phyloP scores from a whole-genome alignment of 768 basidiomycete species.

The Kwoniella sp. region DNA sequence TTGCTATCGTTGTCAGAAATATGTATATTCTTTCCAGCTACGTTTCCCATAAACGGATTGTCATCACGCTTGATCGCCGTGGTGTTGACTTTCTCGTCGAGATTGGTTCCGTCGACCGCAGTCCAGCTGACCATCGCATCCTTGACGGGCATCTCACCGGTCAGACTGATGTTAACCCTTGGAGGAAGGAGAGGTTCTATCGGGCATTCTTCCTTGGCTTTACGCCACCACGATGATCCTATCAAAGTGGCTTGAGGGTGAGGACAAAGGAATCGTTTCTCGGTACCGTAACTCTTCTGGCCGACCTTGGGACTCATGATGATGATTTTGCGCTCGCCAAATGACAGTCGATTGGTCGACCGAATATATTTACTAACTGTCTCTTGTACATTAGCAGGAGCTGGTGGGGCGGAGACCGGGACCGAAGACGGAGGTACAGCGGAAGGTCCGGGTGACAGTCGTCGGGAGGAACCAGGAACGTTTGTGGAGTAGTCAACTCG shows the following conservation, averaged over 20 bases:
- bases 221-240: conserved; percentile 92
- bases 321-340: conserved; percentile 90
- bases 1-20: conserved; percentile 94
- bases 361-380: background rate
- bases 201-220: conserved; percentile 66
- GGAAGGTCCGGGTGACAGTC: background rate
- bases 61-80: conserved; percentile 29
- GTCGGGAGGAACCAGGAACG: conserved; percentile 13
- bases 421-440: background rate
- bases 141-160: conserved; percentile 82
- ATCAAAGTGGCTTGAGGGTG: conserved; percentile 93
- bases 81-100: conserved; percentile 61
- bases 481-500: conserved; percentile 4
- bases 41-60: conserved; percentile 89
- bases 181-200: conserved; percentile 61
- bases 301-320: conserved; percentile 98
- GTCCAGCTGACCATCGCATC: conserved; percentile 89
- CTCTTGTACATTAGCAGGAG: background rate
- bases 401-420: conserved; percentile 12
- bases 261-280: conserved; percentile 92
- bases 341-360: conserved; percentile 77
- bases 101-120: conserved; percentile 75
- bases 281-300: conserved; percentile 95
- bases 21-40: conserved; percentile 91
- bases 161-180: conserved; percentile 83